Base-by-base conservation (phyloP, 108 stramenopile species). In the Conticribra weissflogii region DNA sequence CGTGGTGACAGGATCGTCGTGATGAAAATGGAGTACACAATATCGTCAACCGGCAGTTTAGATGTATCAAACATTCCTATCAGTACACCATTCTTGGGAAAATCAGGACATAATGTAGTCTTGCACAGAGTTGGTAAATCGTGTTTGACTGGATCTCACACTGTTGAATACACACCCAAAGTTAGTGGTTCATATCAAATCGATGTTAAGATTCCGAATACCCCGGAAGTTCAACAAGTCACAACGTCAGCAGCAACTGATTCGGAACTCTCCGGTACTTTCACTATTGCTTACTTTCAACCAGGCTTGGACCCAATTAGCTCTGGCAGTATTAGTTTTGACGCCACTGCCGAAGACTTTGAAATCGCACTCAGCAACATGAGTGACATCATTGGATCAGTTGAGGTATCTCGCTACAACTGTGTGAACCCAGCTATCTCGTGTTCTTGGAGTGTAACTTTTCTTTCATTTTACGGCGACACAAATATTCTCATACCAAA, bases 381-480 rank as follows among this genome's bases (percentile, higher is more conserved):
- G 9, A 76, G 81, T 25, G 44, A 62, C 19, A 59, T 47, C 36
- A 47, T 83, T 74, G 68, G 66, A 17, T 61, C 55, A 27, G 76
- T 85, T 27, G 66, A 63, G 50, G 73, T 72, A 23, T 46, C 62
- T 25, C 53, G 71, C 25, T 25, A 55, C n/a, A 79, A 68, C 14
- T 82, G 83, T 45, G 27, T 60, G 32, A 56, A 68, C 51, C 76
- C 81, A 51, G 29, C 54, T 25, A 59, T 36, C 24, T 52, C 79
- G 22, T 85, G 84, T 23, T 62, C 83, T 2, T 89, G 88, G 88
- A 63, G 64, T 5, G 61, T 89, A 25, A 79, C 83, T 18, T 89
- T 89, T 51, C 17, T 52, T 28, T 34, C 59, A 14, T 34, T 62
- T 27, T 49, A 51, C 17, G 72, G 77, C 14, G 79, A 86, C 54